phyloP scores from a whole-genome alignment of 371 early-diverging fungal species.

The Rhizomucor pusillus region DNA sequence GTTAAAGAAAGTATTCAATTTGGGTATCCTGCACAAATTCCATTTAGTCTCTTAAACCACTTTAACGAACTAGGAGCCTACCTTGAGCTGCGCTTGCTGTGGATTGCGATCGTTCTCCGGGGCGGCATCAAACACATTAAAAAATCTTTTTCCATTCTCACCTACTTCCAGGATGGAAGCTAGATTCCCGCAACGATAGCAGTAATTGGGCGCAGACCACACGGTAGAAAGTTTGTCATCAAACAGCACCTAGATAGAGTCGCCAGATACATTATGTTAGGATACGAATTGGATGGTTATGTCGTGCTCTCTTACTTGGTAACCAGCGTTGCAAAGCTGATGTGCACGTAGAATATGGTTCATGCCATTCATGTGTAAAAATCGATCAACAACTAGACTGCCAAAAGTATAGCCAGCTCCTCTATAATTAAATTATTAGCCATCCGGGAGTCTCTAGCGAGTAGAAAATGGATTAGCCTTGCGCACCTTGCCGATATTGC shows the following conservation, averaged over 20 bases:
- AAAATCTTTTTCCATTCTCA: conserved; percentile 73
- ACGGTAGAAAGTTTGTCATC: conserved; percentile 87
- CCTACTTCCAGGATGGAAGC: conserved; percentile 93
- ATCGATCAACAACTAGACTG: conserved; percentile 77
- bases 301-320: conserved; percentile 54
- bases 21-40: conserved; percentile 15
- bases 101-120: conserved; percentile 69
- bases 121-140: conserved; percentile 89
- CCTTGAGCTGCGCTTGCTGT: conserved; percentile 18
- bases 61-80: too few relatives aligned
- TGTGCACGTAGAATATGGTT: conserved; percentile 92
- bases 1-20: conserved; percentile 20
- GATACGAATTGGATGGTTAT: background rate
- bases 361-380: conserved; percentile 82
- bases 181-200: conserved; percentile 95
- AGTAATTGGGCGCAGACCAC: conserved; percentile 92
- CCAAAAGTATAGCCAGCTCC: conserved; percentile 97
- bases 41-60: too few relatives aligned
- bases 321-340: conserved; percentile 97
- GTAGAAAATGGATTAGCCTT: too few relatives aligned
- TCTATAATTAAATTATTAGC: conserved; percentile 28
- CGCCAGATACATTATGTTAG: background rate
- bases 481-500: conserved; percentile 77
- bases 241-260: conserved; percentile 59
- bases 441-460: background rate